phyloP scores from a whole-genome alignment of 805 yeast species.

The Kodamaea laetipori region DNA sequence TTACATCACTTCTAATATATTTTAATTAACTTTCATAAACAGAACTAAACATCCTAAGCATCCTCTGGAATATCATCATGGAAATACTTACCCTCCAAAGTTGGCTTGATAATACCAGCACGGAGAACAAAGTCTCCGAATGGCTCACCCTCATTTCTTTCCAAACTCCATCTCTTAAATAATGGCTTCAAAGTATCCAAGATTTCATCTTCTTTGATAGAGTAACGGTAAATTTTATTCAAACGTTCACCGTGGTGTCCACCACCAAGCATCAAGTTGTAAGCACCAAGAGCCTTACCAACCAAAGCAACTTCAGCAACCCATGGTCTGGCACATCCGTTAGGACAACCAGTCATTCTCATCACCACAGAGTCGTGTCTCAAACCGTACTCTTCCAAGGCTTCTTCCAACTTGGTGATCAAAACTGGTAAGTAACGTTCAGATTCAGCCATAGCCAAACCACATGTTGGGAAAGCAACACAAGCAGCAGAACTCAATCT shows the following conservation, averaged over 20 bases:
- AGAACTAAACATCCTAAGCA: slow-evolving; percentile 35
- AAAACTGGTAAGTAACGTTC: slow-evolving; percentile 88
- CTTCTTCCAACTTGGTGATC: slow-evolving; percentile 78
- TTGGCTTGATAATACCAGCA: slow-evolving; percentile 83
- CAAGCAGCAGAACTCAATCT: slow-evolving; percentile 93
- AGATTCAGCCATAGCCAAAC: slow-evolving; percentile 97
- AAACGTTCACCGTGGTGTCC: slow-evolving; percentile 92
- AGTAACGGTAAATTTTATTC: slow-evolving; percentile 84
- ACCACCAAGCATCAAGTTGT: slow-evolving; percentile 93
- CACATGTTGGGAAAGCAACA: slow-evolving; percentile 98
- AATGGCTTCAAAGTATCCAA: slow-evolving; percentile 74
- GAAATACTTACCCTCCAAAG: slow-evolving; percentile 88
- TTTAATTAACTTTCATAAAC: slow-evolving; percentile 6
- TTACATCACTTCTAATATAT: no score
- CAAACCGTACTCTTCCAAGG: slow-evolving; percentile 87
- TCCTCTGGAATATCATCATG: slow-evolving; percentile 91
- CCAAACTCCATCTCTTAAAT: slow-evolving; percentile 92
- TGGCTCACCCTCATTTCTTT: slow-evolving; percentile 88
- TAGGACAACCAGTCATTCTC: slow-evolving; percentile 99
- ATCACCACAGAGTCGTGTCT: slow-evolving; percentile 92
- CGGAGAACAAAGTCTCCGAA: slow-evolving; percentile 93
- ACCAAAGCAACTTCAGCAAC: slow-evolving; percentile 93
- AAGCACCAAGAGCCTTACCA: slow-evolving; percentile 92
- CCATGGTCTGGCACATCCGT: slow-evolving; percentile 99
- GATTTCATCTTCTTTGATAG: slow-evolving; percentile 89